Evolutionary conservation across 768 basidiomycete species (phyloP), one percentile per base, ranked within the genome.

Genomic region (Tylopilus sp.): DNA sequence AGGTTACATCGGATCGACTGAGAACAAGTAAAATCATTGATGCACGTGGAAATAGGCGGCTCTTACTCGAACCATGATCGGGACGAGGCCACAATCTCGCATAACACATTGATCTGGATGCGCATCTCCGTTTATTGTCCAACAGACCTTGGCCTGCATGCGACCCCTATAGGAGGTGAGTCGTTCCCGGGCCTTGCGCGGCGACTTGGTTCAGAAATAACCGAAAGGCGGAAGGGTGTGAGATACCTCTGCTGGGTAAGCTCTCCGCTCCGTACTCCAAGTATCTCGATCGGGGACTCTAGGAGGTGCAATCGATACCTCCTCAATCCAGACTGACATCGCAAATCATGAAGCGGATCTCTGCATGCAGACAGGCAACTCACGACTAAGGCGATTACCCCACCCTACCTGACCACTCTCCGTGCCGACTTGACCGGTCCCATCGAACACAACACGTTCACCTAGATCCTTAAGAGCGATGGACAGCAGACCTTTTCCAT

Each of bases 61-160:
- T 77, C 92, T 65, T 71, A 95, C 93, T 67, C 93, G 84, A 72
- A 97, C 87, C 97, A 99, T 98, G 72, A 99, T 87, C 4, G 97
- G 97, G 16, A 98, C 75, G 30, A 92, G 77, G 52, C 97, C 97
- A 67, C 95, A 94, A 52, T 98, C 96, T 61, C 87, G 74, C 46
- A 73, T 86, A 36, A 85, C 80, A 55, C 81, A 79, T 60, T 85
- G 83, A 48, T 87, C 80, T 9, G 77, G 76, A 45, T 86, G 83
- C n/a, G 81, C 82, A 50, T 84, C 79, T 31, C 71, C 71, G 25
- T 79, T 80, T 51, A 95, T 82, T 34, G 81, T 84, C 91, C 92
- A 98, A 59, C 85, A 85, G 36, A 98, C 66, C 68, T 89, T 90
- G 38, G 86, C 84, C 19, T 83, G 87, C 87, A 98, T 92, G 42